Evolutionary conservation across 176 grass and related monocot species (phyloP), one percentile per base, ranked within the genome.

Genomic region (Eragrostis nindensis): DNA sequence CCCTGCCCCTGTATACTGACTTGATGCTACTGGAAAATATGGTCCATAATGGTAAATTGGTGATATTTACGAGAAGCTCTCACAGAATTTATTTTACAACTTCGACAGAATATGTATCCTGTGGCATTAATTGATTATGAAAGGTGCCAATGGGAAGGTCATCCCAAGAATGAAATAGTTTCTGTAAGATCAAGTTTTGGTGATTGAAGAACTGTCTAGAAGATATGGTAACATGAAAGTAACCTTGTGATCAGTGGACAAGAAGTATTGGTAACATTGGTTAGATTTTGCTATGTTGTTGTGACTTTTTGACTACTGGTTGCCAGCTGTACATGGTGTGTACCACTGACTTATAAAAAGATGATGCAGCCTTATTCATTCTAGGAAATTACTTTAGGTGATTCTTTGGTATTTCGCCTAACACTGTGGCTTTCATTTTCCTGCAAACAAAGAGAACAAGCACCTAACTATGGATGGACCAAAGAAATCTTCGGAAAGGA

Each of bases 391-490:
- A 62, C 38, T 68, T 3, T 75, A 63, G 27, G 30, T 78, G 29
- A 78, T 85, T 85, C 2, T 52, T 71, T 53, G 54, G 66, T 42
- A 63, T 16, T 41, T 85, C 55, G 63, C 81, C 66, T 30, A 78
- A 78, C 55, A 26, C 22, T 59, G 9, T 60, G 56, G 56, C n/a
- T 60, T 26, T 25, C 56, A 22, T 60, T 60, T 22, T 25, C 56
- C 8, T 60, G 56, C 56, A 2, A 60, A 11, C 26, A 60, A 60
- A 26, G 9, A 26, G 22, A 60, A 26, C n/a, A 60, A 43, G 49
- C 76, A 44, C 69, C 24, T 15, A 62, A 29, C 60, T 8, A 13
- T 39, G 32, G 16, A 78, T 78, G 66, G 74, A 63, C 74, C 74
- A 70, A 43, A 11, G 74, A 70, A 52, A 63, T 78, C 44, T 71